Conservation (phyloP, 2,329 filamentous ascomycete genomes). For the Exserohilum rostratum region DNA sequence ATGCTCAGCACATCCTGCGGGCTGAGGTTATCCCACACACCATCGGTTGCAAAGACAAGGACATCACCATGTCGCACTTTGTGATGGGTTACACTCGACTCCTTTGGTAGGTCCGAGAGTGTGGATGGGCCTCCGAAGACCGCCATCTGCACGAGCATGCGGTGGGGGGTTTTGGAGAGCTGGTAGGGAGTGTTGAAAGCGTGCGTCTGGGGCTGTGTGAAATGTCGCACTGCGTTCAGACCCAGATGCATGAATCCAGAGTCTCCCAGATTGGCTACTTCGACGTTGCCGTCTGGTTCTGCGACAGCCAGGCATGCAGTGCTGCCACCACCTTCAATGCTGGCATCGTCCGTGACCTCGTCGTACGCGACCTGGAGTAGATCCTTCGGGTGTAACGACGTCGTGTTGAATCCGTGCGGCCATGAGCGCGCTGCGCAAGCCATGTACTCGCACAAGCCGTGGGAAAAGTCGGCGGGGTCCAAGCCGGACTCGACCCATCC, state of each 20-base stretch:
- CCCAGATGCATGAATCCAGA: constrained; percentile 90
- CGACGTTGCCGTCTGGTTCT: constrained; percentile 72
- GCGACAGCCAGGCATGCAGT: constrained; percentile 89
- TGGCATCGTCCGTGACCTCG: constrained; percentile 73
- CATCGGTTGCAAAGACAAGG: constrained; percentile 91
- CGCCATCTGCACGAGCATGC: constrained; percentile 77
- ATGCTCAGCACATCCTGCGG: constrained; percentile 86
- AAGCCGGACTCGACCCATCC: constrained; percentile 93
- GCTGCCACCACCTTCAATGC: constrained; percentile 81
- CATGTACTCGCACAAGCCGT: constrained; percentile 93
- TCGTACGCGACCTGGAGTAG: constrained; percentile 87
- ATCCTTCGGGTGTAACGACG: constrained; percentile 64
- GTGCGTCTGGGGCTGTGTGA: constrained; percentile 87
- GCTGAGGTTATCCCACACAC: constrained; percentile 94
- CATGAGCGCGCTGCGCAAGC: constrained; percentile 72
- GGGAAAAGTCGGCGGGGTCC: constrained; percentile 93
- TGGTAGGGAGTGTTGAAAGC: constrained; percentile 98
- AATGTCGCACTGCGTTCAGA: constrained; percentile 81
- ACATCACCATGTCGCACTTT: constrained; percentile 87
- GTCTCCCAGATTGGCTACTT: constrained; percentile 93
- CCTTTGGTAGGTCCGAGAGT: constrained; percentile 80
- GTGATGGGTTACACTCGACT: constrained; percentile 81
- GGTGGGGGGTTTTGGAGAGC: constrained; percentile 82
- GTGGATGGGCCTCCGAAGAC: constrained; percentile 74
- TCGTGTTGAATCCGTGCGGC: constrained; percentile 47